A percentile compares a stretch with the other conserved stretches of the same genome.
These are phyloP conservation scores for Cyberlindnera xishuangbannaensis DNA, from an alignment of 805 yeast genomes.

Conservation along the genomic window DNA sequence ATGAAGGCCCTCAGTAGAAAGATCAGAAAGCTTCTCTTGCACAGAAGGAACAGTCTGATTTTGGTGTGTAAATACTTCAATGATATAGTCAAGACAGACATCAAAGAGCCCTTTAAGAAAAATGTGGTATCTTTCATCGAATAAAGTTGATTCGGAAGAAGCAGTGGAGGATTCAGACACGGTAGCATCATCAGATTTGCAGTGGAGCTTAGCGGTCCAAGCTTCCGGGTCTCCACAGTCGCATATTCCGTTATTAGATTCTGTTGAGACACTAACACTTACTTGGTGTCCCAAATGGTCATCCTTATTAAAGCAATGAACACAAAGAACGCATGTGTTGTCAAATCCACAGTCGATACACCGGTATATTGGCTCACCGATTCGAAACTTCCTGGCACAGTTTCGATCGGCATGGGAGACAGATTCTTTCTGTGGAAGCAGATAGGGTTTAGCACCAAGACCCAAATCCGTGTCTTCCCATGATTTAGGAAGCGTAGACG, in stretches of 20 bases:
- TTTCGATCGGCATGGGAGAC: constrained; percentile 49
- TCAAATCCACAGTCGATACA: constrained; percentile 76
- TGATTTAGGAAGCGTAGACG: constrained; percentile 2
- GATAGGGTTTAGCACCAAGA: too few species aligned
- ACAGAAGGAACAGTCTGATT: constrained; percentile 36
- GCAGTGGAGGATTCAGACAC: too few species aligned
- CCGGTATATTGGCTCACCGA: constrained; percentile 63
- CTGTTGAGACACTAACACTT: constrained; percentile 32
- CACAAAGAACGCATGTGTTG: constrained; percentile 73
- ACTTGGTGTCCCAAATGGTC: constrained; percentile 69
- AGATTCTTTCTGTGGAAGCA: constrained; percentile 6
- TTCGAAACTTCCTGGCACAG: constrained; percentile 59
- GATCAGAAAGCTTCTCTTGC: constrained; percentile 2
- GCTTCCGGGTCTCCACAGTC: constrained; percentile 93
- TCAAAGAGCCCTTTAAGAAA: constrained; percentile 26
- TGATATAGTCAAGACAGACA: constrained; percentile 34
- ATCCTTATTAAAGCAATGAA: constrained; percentile 60
- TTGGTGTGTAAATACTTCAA: constrained; percentile 36
- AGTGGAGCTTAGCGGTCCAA: constrained; percentile 46
- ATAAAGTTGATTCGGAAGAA: too few species aligned
- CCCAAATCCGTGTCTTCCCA: constrained; percentile 11
- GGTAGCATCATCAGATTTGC: constrained; percentile 38
- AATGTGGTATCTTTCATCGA: constrained; percentile 7
- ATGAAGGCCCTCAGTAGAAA: background rate
- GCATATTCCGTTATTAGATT: constrained; percentile 32